Base-by-base conservation (phyloP, 139 green algal genomes). In the Chlorella sp. region DNA sequence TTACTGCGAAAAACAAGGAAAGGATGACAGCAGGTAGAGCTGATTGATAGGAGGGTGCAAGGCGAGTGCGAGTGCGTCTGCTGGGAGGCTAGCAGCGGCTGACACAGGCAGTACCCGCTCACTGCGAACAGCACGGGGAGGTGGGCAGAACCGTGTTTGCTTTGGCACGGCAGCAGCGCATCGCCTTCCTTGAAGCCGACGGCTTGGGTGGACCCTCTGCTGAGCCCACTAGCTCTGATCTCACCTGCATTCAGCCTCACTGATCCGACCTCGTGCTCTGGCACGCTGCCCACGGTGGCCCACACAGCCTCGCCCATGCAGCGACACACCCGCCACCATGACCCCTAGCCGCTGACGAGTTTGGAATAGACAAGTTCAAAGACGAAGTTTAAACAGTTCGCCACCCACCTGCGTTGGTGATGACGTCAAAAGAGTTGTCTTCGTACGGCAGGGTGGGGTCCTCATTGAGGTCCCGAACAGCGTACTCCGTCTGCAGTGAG, bases 401-500 rank as follows among this genome's bases (percentile, higher is more conserved):
- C n/a, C n/a, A 24, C 51, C 51, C 51, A 73, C 81, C 81, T 28
- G 67, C n/a, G 38, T 89, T 92, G 8, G 95, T 82, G 69, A 98
- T 93, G 14, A 95, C 95, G 76, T 98, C 96, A 36, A 96, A 94
- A 22, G 79, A 90, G n/a, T 89, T 17, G 85, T 97, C 92, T 3
- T 87, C 83, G 19, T 90, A 70, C 30, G 92, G 92, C 88, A 96
- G 96, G 0, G 76, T 73, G 17, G 94, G 94, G 34, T 95, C 91
- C 54, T 85, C 64, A 76, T 97, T 97, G 16, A 97, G 87, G 86
- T 97, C 87, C 14, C 92, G 83, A 17, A 98, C 90, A 8, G 24
- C 26, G 85, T 92, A 95, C 19, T 89, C 83, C 62, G 95, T 91
- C 36, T 60, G 51, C 16, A 54, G 11, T 11, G 11, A n/a, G n/a